These are phyloP conservation scores for Aspergillus quadricinctus DNA, from an alignment of 2,329 filamentous ascomycete species.

Conservation along the genomic window DNA sequence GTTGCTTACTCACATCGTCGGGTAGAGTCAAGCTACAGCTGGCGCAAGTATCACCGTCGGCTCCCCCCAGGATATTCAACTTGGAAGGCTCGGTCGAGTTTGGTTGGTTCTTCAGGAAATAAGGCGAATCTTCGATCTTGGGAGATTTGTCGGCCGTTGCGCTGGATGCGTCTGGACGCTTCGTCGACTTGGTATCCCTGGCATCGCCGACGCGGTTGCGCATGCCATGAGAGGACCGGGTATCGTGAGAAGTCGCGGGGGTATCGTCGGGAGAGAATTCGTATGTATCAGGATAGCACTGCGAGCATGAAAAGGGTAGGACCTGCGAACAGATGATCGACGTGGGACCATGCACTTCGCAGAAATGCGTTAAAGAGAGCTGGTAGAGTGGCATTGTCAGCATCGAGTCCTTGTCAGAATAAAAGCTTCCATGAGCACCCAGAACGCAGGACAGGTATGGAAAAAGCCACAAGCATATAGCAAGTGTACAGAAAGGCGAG, in stretches of 20 bases:
- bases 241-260: conserved; percentile 30
- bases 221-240: conserved; percentile 23
- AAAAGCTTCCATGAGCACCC: conserved; percentile 1
- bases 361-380: conserved; percentile 61
- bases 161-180: conserved; percentile 9
- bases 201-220: conserved; percentile 9
- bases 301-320: conserved; percentile 50
- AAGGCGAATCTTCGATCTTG: conserved; percentile 48
- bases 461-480: background rate
- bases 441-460: background rate
- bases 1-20: conserved; percentile 49
- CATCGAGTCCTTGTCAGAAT: conserved; percentile 1
- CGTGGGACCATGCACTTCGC: conserved; percentile 59
- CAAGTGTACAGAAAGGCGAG: background rate
- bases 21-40: conserved; percentile 55
- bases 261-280: conserved; percentile 41
- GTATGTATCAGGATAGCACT: conserved; percentile 44
- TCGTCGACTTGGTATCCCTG: conserved; percentile 14
- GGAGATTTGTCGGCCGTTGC: conserved; percentile 20
- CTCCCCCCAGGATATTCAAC: conserved; percentile 37
- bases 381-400: conserved; percentile 22
- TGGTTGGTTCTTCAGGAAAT: conserved; percentile 42
- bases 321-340: conserved; percentile 60
- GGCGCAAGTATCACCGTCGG: conserved; percentile 52
- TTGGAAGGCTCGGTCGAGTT: conserved; percentile 43